These are phyloP conservation scores for Heteromeles arbutifolia DNA, from an alignment of 306 rosid species.

Conservation along the genomic window DNA sequence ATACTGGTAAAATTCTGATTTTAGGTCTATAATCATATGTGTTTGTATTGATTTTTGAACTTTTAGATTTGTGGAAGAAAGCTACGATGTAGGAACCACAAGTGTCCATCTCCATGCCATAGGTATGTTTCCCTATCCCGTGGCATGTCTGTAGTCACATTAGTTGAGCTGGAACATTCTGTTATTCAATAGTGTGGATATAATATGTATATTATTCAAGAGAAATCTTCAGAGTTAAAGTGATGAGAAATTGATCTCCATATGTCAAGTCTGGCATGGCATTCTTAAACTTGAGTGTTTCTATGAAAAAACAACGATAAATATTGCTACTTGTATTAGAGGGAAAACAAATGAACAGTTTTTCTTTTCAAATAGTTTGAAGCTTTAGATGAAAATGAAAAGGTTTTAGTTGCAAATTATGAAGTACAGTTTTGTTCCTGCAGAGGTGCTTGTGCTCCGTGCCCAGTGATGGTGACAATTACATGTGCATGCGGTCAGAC, in stretches of 20 bases:
- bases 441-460: conserved; percentile 98
- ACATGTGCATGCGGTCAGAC: conserved; percentile 89
- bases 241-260: not conserved
- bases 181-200: not conserved
- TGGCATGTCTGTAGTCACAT: not conserved
- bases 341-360: not conserved
- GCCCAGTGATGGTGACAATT: conserved; percentile 92
- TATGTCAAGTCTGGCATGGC: not conserved
- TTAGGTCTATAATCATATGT: conserved; percentile 17
- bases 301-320: too few species aligned
- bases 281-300: not conserved
- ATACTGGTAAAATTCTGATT: not conserved
- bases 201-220: not conserved
- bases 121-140: conserved; percentile 42
- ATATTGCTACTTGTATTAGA: not conserved
- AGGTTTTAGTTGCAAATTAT: not conserved
- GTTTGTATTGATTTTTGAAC: conserved; percentile 17
- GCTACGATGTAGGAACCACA: conserved; percentile 92
- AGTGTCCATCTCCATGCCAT: conserved; percentile 93
- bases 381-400: not conserved
- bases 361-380: not conserved
- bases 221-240: not conserved
- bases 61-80: conserved; percentile 76
- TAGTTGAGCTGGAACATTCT: not conserved
- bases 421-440: conserved; percentile 28